Conservation (phyloP, 257 asterid genomes). For the Ilex aquifolium region DNA sequence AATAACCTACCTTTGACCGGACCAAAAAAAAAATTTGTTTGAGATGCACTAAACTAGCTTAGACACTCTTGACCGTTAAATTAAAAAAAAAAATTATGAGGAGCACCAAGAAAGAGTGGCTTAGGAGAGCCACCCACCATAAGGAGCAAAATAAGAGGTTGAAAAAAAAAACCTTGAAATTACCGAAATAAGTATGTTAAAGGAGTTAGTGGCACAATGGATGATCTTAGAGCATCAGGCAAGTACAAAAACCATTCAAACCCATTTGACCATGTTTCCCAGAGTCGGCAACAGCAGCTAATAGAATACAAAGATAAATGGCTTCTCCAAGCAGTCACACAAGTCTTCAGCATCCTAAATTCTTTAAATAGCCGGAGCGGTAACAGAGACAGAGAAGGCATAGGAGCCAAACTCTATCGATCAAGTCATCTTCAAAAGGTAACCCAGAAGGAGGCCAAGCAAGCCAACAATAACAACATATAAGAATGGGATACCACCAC, state of each 20-base stretch:
- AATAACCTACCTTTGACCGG: too few species aligned
- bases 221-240: conserved; percentile 29
- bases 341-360: conserved; percentile 32
- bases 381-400: conserved; percentile 16
- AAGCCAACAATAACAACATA: conserved; percentile 63
- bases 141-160: too few species aligned
- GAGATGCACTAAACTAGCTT: too few species aligned
- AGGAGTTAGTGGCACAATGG: conserved; percentile 39
- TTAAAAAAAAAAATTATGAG: too few species aligned
- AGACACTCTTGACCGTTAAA: too few species aligned
- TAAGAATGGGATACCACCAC: conserved; percentile 58
- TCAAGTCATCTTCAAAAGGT: conserved; percentile 66
- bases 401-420: conserved; percentile 3
- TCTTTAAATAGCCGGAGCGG: conserved; percentile 23
- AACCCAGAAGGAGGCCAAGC: conserved; percentile 72
- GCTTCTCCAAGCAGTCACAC: conserved; percentile 24
- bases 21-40: too few species aligned
- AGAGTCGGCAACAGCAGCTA: conserved; percentile 40
- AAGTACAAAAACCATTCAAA: conserved; percentile 40
- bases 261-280: conserved; percentile 35
- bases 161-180: not conserved
- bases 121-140: too few species aligned
- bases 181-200: conserved; percentile 1
- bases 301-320: conserved; percentile 30
- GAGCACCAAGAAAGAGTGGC: too few species aligned